Base-by-base conservation (phyloP, 2,329 filamentous ascomycete genomes). In the Pleoardoris graminearum region DNA sequence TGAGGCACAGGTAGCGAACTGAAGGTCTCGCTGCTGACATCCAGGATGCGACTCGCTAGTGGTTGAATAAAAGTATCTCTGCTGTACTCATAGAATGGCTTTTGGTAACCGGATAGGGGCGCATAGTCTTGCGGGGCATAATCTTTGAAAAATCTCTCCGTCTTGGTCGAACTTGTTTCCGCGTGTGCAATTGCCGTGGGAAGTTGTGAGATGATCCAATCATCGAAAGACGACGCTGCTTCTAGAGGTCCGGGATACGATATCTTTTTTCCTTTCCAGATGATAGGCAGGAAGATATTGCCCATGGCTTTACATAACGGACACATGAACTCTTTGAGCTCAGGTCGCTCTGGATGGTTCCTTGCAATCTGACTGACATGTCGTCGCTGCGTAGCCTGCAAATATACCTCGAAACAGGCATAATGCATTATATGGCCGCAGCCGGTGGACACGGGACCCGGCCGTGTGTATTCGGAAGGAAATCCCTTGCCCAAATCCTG, bases 401-500 rank as follows among this genome's bases (percentile, higher is more conserved):
- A 88, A 68, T 97, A 99, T 35, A 89, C 84, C 66, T 97, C 91
- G 69, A 99, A 99, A 75, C 94, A 99, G 61, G 84, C 86, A 71
- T 90, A 97, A 72, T 99, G 94, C 94, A 99, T 99, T 67, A 99
- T 95, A 72, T 99, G 94, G 2, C 94, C 94, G 73, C 94, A 99
- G 8, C 93, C 91, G 30, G 89, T 90, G 10, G 92, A 90, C 1
- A 97, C 88, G 0, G 93, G 89, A 0, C 92, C 94, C 16, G 83
- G 79, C 23, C 82, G 80, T 29, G 85, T 85, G 35, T 85, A 80
- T 8, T 82, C 79, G 6, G 85, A 80, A 2, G 90, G 88, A 67
- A 96, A 99, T 0, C 94, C 94, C 73, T 92, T 95, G 27, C 93
- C 92, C 42, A 99, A 83, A 5, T 86, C 86, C 73, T 96, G 89